Evolutionary conservation across 371 early-diverging fungal species (phyloP), one percentile per base, ranked within the genome.

Genomic region (Rhizomucor miehei): DNA sequence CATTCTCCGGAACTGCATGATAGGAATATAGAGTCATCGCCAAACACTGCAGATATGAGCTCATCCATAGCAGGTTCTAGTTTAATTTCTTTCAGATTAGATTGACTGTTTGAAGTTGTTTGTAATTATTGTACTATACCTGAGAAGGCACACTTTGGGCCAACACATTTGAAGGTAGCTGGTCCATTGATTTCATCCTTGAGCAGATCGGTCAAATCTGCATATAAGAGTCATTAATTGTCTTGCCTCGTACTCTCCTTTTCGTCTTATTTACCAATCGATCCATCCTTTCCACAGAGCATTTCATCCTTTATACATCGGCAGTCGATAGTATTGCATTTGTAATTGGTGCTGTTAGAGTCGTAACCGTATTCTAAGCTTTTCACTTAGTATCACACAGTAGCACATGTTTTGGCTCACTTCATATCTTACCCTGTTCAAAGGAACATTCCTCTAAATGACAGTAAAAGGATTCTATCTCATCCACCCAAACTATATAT

Each of bases 1-100:
- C 95, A 96, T 66, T 94, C 94, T 40, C 91, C 90, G 16, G 83
- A 81, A 17, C 66, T 63, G 60, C 92, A 92, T n/a, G 60, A 54
- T 52, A 92, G 66, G 21, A 80, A 82, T 56, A 92, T 90, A 4
- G 83, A 82, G 14, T 80, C 79, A 50, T 92, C 91, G 23, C 90
- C 92, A 72, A 90, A 88, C 9, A 90, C 73, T 2, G 73, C 66
- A 3, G 74, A 64, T 25, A 92, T 85, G n/a, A 89, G 62, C 2
- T 87, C 84, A 59, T 89, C 86, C 78, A 92, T 84, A 0, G 78
- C 80, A 12, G 87, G 84, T 57, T 92, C 92, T 49, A n/a, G n/a
- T n/a, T n/a, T n/a, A n/a, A n/a, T n/a, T n/a, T n/a, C 21, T 40
- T 19, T 16, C 6, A 38, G 6, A 24, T n/a, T n/a, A n/a, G n/a